Conservation (phyloP, 495 filamentous ascomycete species). For the Aspergillus panamensis region DNA sequence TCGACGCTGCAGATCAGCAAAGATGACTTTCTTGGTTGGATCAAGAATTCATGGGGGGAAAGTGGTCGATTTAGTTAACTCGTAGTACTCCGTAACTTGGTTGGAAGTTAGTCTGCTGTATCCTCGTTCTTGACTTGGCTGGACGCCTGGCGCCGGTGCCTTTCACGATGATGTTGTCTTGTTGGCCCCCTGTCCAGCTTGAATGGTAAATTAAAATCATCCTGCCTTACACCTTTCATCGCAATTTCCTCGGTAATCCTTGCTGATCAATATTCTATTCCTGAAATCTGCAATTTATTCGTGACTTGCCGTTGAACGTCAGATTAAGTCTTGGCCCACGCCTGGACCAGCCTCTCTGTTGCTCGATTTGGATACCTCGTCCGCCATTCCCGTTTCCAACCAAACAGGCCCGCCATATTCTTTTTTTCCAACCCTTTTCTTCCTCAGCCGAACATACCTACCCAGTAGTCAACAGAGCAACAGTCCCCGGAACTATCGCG, state of each 20-base stretch:
- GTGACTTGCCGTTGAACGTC: not conserved
- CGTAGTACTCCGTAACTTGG: not conserved
- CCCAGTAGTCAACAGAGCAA: not conserved
- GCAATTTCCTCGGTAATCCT: too few species aligned
- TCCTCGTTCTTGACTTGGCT: not conserved
- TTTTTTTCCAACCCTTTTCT: not conserved
- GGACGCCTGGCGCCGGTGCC: too few species aligned
- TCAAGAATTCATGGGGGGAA: not conserved
- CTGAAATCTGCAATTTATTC: too few species aligned
- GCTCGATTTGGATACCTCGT: constrained; percentile 5
- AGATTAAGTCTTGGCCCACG: not conserved
- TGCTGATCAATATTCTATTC: too few species aligned
- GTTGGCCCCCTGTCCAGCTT: too few species aligned
- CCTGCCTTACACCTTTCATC: too few species aligned
- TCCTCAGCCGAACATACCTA: not conserved
- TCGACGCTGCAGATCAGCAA: not conserved
- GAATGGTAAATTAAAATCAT: too few species aligned
- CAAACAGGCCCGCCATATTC: not conserved
- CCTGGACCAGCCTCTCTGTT: constrained; percentile 4
- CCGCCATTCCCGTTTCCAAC: constrained; percentile 15
- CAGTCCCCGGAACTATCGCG: not conserved
- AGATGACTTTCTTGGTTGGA: not conserved
- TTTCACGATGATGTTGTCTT: too few species aligned
- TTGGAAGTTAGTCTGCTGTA: not conserved
- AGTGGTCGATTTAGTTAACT: not conserved